phyloP scores from a whole-genome alignment of 192 early-diverging fungal genomes.

The Coemansia pectinata region DNA sequence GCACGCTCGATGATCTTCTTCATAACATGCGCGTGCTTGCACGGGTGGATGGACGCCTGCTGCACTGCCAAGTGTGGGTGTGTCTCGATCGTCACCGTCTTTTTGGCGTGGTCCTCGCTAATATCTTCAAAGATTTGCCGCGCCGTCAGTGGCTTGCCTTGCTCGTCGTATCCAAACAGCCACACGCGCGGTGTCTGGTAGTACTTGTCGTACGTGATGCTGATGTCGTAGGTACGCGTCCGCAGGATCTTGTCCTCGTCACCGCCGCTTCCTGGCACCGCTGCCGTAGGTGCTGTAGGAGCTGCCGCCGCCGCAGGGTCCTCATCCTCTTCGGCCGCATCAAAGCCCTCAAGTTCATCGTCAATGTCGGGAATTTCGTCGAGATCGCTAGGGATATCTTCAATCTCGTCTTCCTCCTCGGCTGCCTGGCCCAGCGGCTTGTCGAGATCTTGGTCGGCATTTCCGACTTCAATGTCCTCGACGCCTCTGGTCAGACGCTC shows the following conservation, averaged over 20 bases:
- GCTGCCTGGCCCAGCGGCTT: constrained; percentile 49
- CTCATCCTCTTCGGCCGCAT: constrained; percentile 69
- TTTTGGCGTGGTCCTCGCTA: constrained; percentile 97
- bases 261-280: constrained; percentile 1
- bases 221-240: constrained; percentile 95
- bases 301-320: constrained; percentile 58
- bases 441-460: constrained; percentile 47
- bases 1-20: constrained; percentile 86
- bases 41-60: constrained; percentile 95
- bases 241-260: constrained; percentile 78
- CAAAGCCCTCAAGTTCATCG: constrained; percentile 65
- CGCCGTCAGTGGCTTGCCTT: constrained; percentile 74
- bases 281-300: neutral
- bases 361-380: constrained; percentile 94
- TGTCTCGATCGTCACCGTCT: constrained; percentile 97
- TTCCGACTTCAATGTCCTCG: constrained; percentile 60
- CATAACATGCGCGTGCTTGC: constrained; percentile 98
- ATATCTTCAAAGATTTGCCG: constrained; percentile 98
- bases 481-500: constrained; percentile 66
- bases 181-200: constrained; percentile 98
- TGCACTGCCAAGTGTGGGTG: constrained; percentile 90
- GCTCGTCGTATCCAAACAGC: constrained; percentile 97
- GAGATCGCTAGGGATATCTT: constrained; percentile 78
- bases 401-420: constrained; percentile 57
- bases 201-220: constrained; percentile 99